A percentile compares a stretch with the other conserved stretches of the same genome.
phyloP scores from a whole-genome alignment of 257 asterid genomes.

The Ligustrum vulgare region DNA sequence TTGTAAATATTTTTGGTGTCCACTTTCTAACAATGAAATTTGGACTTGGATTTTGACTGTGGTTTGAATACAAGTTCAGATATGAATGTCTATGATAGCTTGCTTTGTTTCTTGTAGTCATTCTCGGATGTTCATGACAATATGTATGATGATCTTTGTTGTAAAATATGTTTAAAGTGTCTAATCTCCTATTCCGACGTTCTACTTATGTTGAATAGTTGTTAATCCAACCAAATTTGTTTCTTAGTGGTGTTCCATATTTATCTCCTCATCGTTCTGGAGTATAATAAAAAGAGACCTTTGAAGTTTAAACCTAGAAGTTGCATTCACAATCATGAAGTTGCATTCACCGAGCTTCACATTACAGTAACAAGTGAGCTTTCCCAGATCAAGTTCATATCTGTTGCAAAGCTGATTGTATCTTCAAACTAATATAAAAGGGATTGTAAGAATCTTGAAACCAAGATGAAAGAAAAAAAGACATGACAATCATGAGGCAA shows the following conservation, averaged over 20 bases:
- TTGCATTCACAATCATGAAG: no score
- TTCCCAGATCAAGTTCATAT: no score
- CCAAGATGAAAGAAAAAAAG: neutral
- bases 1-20: slow-evolving; percentile 12
- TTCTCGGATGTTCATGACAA: neutral
- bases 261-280: no score
- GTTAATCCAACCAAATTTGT: no score
- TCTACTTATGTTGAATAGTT: neutral
- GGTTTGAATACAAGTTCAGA: neutral
- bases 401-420: neutral
- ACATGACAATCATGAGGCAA: neutral
- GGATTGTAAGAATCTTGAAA: neutral
- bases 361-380: no score
- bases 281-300: no score
- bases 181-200: neutral
- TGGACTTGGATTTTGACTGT: slow-evolving; percentile 15
- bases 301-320: no score
- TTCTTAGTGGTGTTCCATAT: no score
- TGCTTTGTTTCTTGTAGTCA: neutral
- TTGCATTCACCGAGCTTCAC: no score
- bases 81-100: neutral
- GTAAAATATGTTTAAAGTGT: neutral
- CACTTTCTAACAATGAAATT: neutral
- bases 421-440: neutral
- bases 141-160: neutral